Evolutionary conservation across 2,329 filamentous ascomycete genomes (phyloP).

Genomic region (Mycosphaerella sp.): DNA sequence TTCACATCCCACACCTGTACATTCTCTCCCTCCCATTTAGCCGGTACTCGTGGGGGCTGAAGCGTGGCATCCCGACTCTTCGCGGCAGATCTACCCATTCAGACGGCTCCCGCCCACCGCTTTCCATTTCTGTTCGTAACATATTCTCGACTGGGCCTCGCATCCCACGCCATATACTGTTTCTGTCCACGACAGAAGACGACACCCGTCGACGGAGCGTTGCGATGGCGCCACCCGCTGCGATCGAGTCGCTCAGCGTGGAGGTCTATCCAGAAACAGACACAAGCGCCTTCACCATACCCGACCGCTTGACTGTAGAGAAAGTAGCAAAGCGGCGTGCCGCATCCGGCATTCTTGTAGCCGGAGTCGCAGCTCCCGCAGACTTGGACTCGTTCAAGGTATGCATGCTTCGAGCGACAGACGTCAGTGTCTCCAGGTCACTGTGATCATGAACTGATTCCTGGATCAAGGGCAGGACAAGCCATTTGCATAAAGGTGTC

Average conservation of each 20-base stretch:
- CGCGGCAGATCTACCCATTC: slow-evolving; percentile 11
- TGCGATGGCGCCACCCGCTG: slow-evolving; percentile 32
- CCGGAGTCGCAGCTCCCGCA: slow-evolving; percentile 67
- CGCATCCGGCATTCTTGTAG: slow-evolving; percentile 65
- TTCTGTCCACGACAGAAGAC: slow-evolving; percentile 1
- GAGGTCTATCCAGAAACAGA: slow-evolving; percentile 43
- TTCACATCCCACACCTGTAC: slow-evolving; percentile 5
- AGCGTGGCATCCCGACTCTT: slow-evolving; percentile 6
- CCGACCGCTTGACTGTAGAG: slow-evolving; percentile 54
- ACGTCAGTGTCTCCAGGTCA: not conserved
- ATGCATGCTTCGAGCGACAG: slow-evolving; percentile 2
- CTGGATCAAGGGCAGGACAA: slow-evolving; percentile 48
- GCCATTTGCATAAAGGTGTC: slow-evolving; percentile 58
- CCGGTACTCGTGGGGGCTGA: slow-evolving; percentile 7
- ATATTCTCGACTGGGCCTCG: slow-evolving; percentile 4
- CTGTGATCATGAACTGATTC: not conserved
- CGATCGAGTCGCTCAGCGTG: slow-evolving; percentile 27
- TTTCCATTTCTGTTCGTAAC: slow-evolving; percentile 8
- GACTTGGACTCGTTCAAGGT: slow-evolving; percentile 67
- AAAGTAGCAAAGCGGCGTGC: slow-evolving; percentile 61
- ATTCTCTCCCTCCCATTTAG: not conserved
- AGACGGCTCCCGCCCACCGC: slow-evolving; percentile 9
- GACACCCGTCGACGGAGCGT: slow-evolving; percentile 1
- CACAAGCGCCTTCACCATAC: slow-evolving; percentile 41
- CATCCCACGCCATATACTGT: slow-evolving; percentile 7